Evolutionary conservation across 352 stramenopile species (phyloP), one percentile per base, ranked within the genome.

Genomic region (Pythium biforme): DNA sequence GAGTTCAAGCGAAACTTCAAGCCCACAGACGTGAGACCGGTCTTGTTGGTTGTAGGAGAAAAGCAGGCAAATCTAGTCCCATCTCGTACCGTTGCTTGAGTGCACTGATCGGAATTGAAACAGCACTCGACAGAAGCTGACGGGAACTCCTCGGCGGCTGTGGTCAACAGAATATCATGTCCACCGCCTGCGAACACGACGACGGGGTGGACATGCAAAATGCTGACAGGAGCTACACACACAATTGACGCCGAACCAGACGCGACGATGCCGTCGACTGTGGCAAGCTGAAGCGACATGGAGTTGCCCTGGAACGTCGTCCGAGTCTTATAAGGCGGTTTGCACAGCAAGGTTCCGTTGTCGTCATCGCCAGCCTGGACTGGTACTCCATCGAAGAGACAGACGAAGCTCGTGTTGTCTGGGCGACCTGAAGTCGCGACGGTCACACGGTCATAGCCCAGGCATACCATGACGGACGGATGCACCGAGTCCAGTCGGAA

Each of bases 201-300:
- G n/a, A n/a, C 12, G 12, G 62, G 62, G 11, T 0, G 39, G 17
- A 69, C 27, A 29, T 40, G 9, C 2, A 40, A 15, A 19, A 69
- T 29, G 10, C 33, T 27, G 4, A 50, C 39, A 19, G 55, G 41
- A 12, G 22, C 11, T 6, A 50, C 4, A 27, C 48, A 63, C 25
- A 22, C 8, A 2, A 69, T 6, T 14, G 37, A 22, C 22, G 14
- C 49, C 6, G 27, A 45, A 0, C 62, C 55, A 3, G 27, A 31
- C 5, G 55, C 62, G 20, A 45, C 25, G n/a, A 64, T 54, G 14
- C 62, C 62, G 22, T 69, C 55, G 12, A 22, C 23, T 23, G 62
- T 69, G 2, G 55, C 50, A 14, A 69, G 31, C 14, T 58, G 47
- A 34, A 64, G 8, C 4, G 25, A 39, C n/a, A 63, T 17, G 22